phyloP scores from a whole-genome alignment of 768 basidiomycete species.

The Porphyrellus cyaneotinctus region DNA sequence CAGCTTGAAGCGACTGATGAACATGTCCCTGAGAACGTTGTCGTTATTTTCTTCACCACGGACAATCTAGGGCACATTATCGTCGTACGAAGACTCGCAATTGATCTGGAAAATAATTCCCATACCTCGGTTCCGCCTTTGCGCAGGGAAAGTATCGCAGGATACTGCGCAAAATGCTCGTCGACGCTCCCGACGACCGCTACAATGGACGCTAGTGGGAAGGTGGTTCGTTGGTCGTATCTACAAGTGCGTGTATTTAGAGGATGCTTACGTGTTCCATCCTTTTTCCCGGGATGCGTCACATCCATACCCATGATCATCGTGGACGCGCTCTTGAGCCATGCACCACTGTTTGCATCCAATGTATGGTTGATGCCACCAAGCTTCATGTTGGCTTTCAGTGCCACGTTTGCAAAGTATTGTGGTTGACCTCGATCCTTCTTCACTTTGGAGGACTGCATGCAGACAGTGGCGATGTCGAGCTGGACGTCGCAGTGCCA shows the following conservation, averaged over 20 bases:
- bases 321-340: conserved; percentile 41
- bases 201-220: conserved; percentile 40
- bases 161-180: conserved; percentile 44
- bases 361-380: conserved; percentile 51
- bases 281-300: conserved; percentile 63
- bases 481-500: conserved; percentile 45
- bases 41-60: conserved; percentile 32
- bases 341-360: conserved; percentile 35
- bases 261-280: conserved; percentile 36
- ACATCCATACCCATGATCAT: conserved; percentile 62
- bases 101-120: neutral
- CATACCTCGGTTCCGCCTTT: conserved; percentile 62
- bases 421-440: conserved; percentile 45
- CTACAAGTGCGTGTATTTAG: neutral
- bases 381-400: conserved; percentile 55
- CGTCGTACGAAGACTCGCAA: neutral
- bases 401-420: conserved; percentile 52
- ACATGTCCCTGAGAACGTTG: conserved; percentile 41
- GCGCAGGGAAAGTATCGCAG: conserved; percentile 44
- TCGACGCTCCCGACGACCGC: conserved; percentile 54
- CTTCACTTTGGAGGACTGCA: conserved; percentile 62
- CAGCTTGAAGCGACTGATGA: conserved; percentile 41
- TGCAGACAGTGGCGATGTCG: conserved; percentile 63
- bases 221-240: neutral
- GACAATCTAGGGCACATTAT: neutral